Base-by-base conservation (phyloP, 352 stramenopile species). In the Phytophthora aleatoria region DNA sequence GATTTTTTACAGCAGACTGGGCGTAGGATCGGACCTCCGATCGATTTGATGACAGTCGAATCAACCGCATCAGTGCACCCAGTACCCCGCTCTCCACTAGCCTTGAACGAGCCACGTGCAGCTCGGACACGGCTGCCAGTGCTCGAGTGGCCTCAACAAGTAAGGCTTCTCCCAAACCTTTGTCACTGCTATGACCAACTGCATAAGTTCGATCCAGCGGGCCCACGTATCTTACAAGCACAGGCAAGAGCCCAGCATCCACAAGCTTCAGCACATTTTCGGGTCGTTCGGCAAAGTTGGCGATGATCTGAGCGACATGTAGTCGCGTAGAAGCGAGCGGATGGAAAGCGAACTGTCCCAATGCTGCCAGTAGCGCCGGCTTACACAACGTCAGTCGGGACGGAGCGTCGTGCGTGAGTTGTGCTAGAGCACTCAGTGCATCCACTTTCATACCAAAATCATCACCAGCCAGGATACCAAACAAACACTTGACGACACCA, bases 211-310 rank as follows among this genome's bases (percentile, higher is more conserved):
- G 66, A 59, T 62, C 64, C 24, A 80, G 67, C 1, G 82, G 79
- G 13, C 74, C 87, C 7, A 91, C 83, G 54, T 87, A 90, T 63
- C 85, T 83, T 62, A 91, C 76, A n/a, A 93, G 62, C 38, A 91
- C 80, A 8, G 63, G 52, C 9, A 91, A 52, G 36, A 91, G 74
- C 10, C 82, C 79, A 38, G 84, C 76, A 59, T 93, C 83, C 12
- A 93, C 61, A 35, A 93, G 71, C 44, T 90, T 93, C 7, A 89
- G 50, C 31, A 85, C 76, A 63, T 93, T 93, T 61, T 91, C 84
- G 0, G 74, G 75, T 3, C 81, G 77, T 38, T 87, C 79, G 2
- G 84, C 74, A 63, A 93, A 91, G 64, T 93, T 90, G n/a, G 82
- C 82, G 49, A 91, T 81, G 43, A 90, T 89, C 42, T 82, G 77